Conservation (phyloP, 2,329 filamentous ascomycete species). For the Diaporthe nobilis region DNA sequence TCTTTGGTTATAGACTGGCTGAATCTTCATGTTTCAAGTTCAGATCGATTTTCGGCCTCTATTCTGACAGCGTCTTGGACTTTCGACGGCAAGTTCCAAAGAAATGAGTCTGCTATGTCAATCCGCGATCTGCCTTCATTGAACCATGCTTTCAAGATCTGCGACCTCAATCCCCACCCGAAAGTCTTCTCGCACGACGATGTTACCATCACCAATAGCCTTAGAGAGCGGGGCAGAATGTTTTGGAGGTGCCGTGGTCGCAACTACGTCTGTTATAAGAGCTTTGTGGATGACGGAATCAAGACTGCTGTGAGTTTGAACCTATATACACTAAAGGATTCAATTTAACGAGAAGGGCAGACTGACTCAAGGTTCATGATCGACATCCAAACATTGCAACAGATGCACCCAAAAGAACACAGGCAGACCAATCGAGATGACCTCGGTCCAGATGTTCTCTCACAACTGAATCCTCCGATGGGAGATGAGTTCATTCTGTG, state of each 20-base stretch:
- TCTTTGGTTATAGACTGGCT: not conserved
- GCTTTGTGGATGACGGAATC: not conserved
- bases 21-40: accelerated
- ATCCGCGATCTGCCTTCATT: not conserved
- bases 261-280: not conserved
- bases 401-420: not conserved
- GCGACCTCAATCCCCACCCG: not conserved
- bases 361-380: not conserved
- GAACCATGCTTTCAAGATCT: not conserved
- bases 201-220: accelerated
- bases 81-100: not conserved
- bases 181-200: not conserved
- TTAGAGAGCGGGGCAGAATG: not conserved
- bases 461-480: not conserved
- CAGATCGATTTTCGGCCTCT: not conserved
- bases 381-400: not conserved
- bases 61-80: not conserved
- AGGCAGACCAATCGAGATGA: not conserved
- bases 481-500: not conserved
- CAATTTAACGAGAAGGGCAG: not conserved
- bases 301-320: not conserved
- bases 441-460: not conserved
- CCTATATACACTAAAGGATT: too few relatives aligned
- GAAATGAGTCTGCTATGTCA: not conserved
- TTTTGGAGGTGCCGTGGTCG: not conserved